Percentiles rank a stretch among this genome's conserved stretches.
phyloP scores from a whole-genome alignment of 2,329 filamentous ascomycete genomes.

The Fusarium albosuccineum region DNA sequence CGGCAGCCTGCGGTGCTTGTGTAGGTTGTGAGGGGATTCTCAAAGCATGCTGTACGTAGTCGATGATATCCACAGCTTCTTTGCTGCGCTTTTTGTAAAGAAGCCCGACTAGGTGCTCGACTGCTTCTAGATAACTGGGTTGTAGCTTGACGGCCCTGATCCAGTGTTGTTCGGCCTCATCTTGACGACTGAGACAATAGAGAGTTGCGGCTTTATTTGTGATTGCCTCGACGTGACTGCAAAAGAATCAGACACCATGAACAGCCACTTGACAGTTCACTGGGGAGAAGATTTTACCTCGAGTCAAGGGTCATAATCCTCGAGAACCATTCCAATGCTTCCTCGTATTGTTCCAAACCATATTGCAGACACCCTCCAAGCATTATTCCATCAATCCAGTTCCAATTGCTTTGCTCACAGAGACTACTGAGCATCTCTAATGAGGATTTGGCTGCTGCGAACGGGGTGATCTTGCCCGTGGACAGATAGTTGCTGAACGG shows the following conservation, averaged over 20 bases:
- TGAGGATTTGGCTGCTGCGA: conserved; percentile 71
- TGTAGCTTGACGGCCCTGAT: conserved; percentile 83
- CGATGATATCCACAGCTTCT: conserved; percentile 90
- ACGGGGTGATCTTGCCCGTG: conserved; percentile 53
- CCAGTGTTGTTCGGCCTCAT: conserved; percentile 91
- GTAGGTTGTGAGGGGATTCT: conserved; percentile 54
- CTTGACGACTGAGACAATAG: conserved; percentile 82
- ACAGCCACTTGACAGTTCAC: conserved; percentile 49
- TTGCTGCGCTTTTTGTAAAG: conserved; percentile 85
- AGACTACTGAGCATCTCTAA: conserved; percentile 79
- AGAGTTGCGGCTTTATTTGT: conserved; percentile 93
- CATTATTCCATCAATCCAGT: conserved; percentile 94
- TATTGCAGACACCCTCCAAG: conserved; percentile 93
- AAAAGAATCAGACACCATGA: conserved; percentile 49
- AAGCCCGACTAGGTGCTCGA: conserved; percentile 91
- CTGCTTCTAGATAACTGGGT: conserved; percentile 92
- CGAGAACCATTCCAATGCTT: conserved; percentile 80
- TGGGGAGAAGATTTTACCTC: conserved; percentile 59
- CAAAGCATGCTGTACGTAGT: conserved; percentile 82
- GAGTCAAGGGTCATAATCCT: conserved; percentile 70
- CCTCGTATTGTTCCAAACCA: conserved; percentile 85
- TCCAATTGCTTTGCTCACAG: conserved; percentile 84
- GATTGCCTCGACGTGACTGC: conserved; percentile 88
- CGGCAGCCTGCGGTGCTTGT: conserved; percentile 13
- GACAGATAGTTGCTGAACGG: conserved; percentile 30